Base-by-base conservation (phyloP, 352 stramenopile genomes). In the Phytophthora multivora region DNA sequence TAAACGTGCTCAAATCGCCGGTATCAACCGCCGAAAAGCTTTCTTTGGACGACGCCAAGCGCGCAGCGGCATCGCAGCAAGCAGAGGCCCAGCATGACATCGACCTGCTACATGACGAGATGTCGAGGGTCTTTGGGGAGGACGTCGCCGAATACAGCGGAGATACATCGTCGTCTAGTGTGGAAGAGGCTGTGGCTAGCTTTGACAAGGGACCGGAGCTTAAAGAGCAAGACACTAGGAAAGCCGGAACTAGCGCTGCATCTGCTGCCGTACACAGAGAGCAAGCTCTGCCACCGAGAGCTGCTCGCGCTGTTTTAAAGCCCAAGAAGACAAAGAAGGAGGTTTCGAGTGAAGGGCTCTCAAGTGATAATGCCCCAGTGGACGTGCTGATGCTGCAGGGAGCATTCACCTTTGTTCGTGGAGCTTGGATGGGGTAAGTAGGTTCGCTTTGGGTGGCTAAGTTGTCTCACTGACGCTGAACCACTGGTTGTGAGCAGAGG, bases 121-220 rank as follows among this genome's bases (percentile, higher is more conserved):
- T 86, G 72, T 68, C 69, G 15, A 62, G 19, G 1, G 53, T 88
- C 11, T 88, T 88, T 60, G 77, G 79, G 4, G 72, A 79, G 25
- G 62, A 79, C 26, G 62, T 77, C 13, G 62, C 69, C n/a, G 66
- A 83, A 36, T 55, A 81, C 38, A 57, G 64, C 9, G 63, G 43
- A 6, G 57, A 66, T 13, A 36, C n/a, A 5, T 45, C 50, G n/a
- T 36, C 30, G 36, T 50, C 54, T 16, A 42, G 21, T 67, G 43
- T 47, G 18, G 40, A 68, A 4, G 35, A 62, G 11, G 8, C 33
- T 13, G 35, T 45, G 26, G 35, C 40, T 35, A 21, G 28, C 7
- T 52, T 65, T 41, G 28, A 58, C 18, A 42, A 30, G 12, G 26
- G 11, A 15, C 23, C 31, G 3, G 21, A 38, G 30, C 23, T 4